These are phyloP conservation scores for Bothriochloa decipiens DNA, from an alignment of 176 grass and related monocot species.

Conservation along the genomic window DNA sequence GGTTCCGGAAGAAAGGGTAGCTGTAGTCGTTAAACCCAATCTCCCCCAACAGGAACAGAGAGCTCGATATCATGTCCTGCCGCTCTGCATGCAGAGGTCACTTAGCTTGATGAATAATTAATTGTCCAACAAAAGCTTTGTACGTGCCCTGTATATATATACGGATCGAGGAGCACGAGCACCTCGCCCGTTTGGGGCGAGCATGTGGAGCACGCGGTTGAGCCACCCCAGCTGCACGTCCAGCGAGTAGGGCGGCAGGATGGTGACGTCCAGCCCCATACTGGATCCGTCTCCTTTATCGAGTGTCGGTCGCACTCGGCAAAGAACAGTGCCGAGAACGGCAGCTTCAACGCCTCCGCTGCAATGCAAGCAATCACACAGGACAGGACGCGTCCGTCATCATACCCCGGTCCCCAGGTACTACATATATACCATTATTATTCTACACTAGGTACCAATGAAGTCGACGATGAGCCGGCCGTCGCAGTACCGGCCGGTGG, in stretches of 20 bases:
- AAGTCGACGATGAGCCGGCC: constrained; percentile 64
- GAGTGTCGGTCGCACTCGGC: too few relatives aligned
- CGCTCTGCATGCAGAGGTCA: background rate
- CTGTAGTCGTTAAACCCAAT: constrained; percentile 67
- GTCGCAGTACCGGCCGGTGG: constrained; percentile 60
- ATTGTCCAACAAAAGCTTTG: too few relatives aligned
- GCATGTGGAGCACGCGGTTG: constrained; percentile 38
- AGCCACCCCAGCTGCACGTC: constrained; percentile 62
- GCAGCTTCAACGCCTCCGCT: constrained; percentile 54
- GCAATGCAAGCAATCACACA: background rate
- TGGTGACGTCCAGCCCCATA: constrained; percentile 46
- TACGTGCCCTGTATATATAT: too few relatives aligned
- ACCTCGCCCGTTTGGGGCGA: constrained; percentile 35
- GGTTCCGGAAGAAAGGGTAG: constrained; percentile 51
- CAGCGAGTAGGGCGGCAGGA: constrained; percentile 55
- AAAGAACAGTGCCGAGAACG: constrained; percentile 29
- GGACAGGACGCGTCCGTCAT: too few relatives aligned
- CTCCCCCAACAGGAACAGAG: constrained; percentile 48
- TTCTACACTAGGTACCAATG: background rate
- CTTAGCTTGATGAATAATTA: background rate
- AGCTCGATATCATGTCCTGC: constrained; percentile 14
- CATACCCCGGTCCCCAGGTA: too few relatives aligned
- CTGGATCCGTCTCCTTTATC: too few relatives aligned
- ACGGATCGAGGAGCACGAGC: too few relatives aligned
- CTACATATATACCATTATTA: too few relatives aligned